These are phyloP conservation scores for Trametes hirsuta DNA, from an alignment of 1,284 basidiomycete genomes.

Conservation along the genomic window DNA sequence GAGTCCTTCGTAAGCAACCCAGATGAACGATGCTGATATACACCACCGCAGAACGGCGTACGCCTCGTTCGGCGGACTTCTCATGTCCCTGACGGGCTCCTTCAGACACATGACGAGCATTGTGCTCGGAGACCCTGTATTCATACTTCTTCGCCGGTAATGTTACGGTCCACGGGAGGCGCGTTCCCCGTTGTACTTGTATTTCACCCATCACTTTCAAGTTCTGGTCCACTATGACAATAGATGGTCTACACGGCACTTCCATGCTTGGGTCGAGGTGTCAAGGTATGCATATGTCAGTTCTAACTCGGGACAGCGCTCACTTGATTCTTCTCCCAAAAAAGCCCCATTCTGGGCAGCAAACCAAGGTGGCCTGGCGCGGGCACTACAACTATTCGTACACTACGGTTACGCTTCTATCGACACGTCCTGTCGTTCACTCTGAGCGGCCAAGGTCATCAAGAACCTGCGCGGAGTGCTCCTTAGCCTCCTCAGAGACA, in stretches of 20 bases:
- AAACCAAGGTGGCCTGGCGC: not conserved
- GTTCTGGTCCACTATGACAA: not conserved
- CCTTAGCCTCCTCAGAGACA: slow-evolving; percentile 50
- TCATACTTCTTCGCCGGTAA: slow-evolving; percentile 85
- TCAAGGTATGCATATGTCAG: not conserved
- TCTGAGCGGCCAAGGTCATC: slow-evolving; percentile 14
- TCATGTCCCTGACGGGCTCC: slow-evolving; percentile 93
- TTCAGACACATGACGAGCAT: slow-evolving; percentile 93
- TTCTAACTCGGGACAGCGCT: not conserved
- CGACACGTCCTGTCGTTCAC: not conserved
- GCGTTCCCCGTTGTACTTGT: slow-evolving; percentile 6
- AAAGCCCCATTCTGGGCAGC: too few species aligned
- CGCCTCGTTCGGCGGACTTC: slow-evolving; percentile 93
- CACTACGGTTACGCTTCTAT: not conserved
- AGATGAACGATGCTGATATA: slow-evolving; percentile 7
- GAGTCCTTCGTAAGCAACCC: slow-evolving; percentile 32
- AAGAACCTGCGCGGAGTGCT: slow-evolving; percentile 37
- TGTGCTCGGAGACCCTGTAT: slow-evolving; percentile 92
- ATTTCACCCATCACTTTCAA: not conserved
- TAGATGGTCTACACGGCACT: too few species aligned
- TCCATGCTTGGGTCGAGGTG: not conserved
- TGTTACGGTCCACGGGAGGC: not conserved
- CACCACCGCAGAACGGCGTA: slow-evolving; percentile 78
- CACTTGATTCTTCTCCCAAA: too few species aligned
- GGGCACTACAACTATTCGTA: not conserved